Base-by-base conservation (phyloP, 805 yeast genomes). In the Peterozyma xylosa region DNA sequence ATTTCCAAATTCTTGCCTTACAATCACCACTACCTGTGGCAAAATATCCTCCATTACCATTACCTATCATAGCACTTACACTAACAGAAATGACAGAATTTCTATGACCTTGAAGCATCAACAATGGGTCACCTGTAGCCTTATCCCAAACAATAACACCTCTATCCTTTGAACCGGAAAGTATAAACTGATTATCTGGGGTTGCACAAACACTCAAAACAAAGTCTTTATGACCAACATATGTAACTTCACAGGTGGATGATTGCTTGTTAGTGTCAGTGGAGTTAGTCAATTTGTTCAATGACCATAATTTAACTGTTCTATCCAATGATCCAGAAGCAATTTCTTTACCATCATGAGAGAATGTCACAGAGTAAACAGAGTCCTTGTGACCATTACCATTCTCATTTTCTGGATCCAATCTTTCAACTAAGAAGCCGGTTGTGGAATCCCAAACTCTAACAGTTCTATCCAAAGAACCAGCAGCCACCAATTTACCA, bases 21-120 rank as follows among this genome's bases (percentile, higher is more conserved):
- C 96, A 91, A 67, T 91, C 98, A 62, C 98, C 99, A 65, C 88
- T 77, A 45, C 98, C 98, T 11, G 98, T 90, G 44, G 98, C 98
- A 71, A 91, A 93, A 55, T 87, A 81, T 40, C 95, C 91, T 51
- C 78, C 82, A 49, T 75, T 75, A 45, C 54, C 55, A 14, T 62
- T 50, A 46, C 72, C 70, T 49, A 87, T 82, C 49, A 80, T 80
- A 53, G 89, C 88, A 18, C 93, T 81, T 17, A 93, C 96, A 40
- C 96, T 88, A 35, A 91, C 98, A 44, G 91, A 82, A 53, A 91
- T 91, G 39, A 93, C 98, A 9, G 96, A 86, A 70, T 91, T 91
- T 62, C 93, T 81, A 64, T 91, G 98, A 33, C 98, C 98, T 69
- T 89, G 97, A 55, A 93, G 74, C 96, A 90, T 88, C 58, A 91